Evolutionary conservation across 805 yeast genomes (phyloP).

Genomic region (Candida xiaguanensis): DNA sequence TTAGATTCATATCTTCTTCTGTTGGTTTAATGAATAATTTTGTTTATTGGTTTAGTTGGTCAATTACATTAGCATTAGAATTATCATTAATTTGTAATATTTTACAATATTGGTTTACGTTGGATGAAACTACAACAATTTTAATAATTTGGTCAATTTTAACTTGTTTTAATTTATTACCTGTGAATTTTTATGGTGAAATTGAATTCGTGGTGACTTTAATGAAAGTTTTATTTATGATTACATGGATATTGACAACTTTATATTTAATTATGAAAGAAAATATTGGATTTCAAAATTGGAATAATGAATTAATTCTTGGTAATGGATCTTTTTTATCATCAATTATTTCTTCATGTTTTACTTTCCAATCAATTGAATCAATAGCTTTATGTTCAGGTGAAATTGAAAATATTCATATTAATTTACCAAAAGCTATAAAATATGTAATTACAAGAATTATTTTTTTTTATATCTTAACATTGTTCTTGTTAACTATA

Average conservation of each 20-base stretch:
- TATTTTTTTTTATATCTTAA: constrained; percentile 54
- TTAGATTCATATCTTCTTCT: constrained; percentile 14
- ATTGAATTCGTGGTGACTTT: constrained; percentile 18
- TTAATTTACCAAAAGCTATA: constrained; percentile 42
- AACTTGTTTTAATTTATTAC: constrained; percentile 17
- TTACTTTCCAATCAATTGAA: constrained; percentile 73
- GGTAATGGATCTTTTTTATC: constrained; percentile 1
- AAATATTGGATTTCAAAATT: constrained; percentile 24
- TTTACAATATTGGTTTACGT: constrained; percentile 14
- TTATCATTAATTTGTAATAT: constrained; percentile 15
- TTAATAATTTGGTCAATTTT: constrained; percentile 13
- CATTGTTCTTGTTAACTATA: constrained; percentile 61
- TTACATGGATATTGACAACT: constrained; percentile 14
- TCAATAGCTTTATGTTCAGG: constrained; percentile 68
- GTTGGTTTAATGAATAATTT: constrained; percentile 17
- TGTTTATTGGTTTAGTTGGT: constrained; percentile 24
- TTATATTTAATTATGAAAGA: constrained; percentile 32
- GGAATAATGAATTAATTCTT: neutral
- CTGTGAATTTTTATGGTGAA: constrained; percentile 19
- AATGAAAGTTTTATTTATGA: constrained; percentile 17
- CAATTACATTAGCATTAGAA: constrained; percentile 21
- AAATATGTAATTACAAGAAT: constrained; percentile 62
- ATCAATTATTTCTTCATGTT: constrained; percentile 44
- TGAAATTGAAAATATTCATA: constrained; percentile 41
- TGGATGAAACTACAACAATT: constrained; percentile 7